These are phyloP conservation scores for Lepiota venenata DNA, from an alignment of 768 basidiomycete genomes.

Conservation along the genomic window DNA sequence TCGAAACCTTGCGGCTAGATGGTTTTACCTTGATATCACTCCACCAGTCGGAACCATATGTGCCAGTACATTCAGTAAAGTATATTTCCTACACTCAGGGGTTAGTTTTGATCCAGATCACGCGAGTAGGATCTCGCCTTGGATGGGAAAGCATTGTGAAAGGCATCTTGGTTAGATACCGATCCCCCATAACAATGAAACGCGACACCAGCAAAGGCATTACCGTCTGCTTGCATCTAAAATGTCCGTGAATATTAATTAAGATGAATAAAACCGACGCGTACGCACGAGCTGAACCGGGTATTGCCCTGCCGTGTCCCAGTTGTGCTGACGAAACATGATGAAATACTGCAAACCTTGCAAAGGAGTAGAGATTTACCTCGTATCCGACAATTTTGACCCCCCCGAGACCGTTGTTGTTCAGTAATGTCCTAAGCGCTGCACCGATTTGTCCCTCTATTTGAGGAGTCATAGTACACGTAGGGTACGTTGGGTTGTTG, in stretches of 20 bases:
- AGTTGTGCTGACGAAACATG: constrained; percentile 54
- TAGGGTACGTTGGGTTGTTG: constrained; percentile 67
- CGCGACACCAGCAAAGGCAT: constrained; percentile 58
- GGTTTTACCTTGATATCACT: constrained; percentile 64
- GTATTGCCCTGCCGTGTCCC: constrained; percentile 62
- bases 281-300: constrained; percentile 43
- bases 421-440: constrained; percentile 52
- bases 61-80: constrained; percentile 65
- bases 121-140: constrained; percentile 34
- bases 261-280: background rate
- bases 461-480: constrained; percentile 49
- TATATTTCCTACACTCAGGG: constrained; percentile 36
- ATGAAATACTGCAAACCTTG: background rate
- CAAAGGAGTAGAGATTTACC: constrained; percentile 14
- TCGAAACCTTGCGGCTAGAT: background rate
- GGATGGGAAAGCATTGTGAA: constrained; percentile 50
- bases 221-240: constrained; percentile 55
- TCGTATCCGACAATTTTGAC: constrained; percentile 61
- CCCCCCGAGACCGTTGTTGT: constrained; percentile 55
- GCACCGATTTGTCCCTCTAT: constrained; percentile 59
- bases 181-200: constrained; percentile 72
- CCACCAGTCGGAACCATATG: constrained; percentile 74
- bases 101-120: background rate
- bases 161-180: constrained; percentile 50
- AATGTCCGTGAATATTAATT: background rate